Base-by-base conservation (phyloP, 768 basidiomycete genomes). In the Mycena amicta region DNA sequence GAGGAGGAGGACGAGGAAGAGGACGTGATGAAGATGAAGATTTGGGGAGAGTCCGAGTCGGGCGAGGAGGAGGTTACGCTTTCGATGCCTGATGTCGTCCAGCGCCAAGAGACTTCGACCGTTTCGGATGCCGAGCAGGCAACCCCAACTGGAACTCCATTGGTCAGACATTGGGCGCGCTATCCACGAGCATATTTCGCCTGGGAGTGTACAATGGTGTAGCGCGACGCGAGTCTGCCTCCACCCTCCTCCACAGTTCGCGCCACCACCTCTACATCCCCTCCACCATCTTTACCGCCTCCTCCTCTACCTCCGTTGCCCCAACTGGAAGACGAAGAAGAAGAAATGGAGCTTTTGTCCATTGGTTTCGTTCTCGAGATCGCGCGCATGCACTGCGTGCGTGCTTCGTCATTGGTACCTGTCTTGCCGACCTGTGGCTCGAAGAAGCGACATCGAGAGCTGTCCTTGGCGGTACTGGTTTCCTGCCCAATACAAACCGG, bases 1-100 rank as follows among this genome's bases (percentile, higher is more conserved):
- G n/a, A n/a, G 16, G 65, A 70, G 25, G 79, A 84, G 57, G n/a
- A n/a, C n/a, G n/a, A n/a, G n/a, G 79, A 84, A 57, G 8, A 8
- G 18, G 65, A 69, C 27, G 65, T 81, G 18, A 64, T 69, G 27
- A 65, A 82, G 6, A 63, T 74, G 30, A 55, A 60, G 28, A 65
- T 63, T 40, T 66, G 53, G 62, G 62, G 57, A 25, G 52, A 56
- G 43, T 52, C 28, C n/a, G 52, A 56, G 43, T 52, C 28, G 15
- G 63, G 56, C 13, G 57, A 61, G n/a, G 59, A 61, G 27, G 52
- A 58, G 26, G 27, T 50, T 16, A 8, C 56, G 45, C 53, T 61
- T 4, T 50, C 53, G 29, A 56, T 18, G 18, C 37, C 43, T 6
- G 8, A 20, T 22, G 25, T 45, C n/a, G n/a, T n/a, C n/a, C n/a